phyloP scores from a whole-genome alignment of 345 rosid genomes.

The Atalantia buxifolia region DNA sequence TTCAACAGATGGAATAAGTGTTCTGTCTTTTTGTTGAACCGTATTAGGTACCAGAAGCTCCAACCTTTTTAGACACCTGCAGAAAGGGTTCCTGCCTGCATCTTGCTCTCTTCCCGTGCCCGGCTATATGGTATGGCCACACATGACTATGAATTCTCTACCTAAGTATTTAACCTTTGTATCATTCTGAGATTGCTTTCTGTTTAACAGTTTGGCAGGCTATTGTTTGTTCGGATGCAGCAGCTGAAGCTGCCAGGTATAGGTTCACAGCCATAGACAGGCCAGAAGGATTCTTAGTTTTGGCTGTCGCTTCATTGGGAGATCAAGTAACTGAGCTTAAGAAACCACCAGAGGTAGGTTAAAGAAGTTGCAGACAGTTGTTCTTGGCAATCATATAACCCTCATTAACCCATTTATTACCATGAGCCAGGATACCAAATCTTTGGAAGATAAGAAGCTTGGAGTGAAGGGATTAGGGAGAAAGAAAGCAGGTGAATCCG shows the following conservation, averaged over 20 bases:
- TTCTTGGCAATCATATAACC: neutral
- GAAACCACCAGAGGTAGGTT: constrained; percentile 48
- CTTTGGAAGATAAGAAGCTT: constrained; percentile 54
- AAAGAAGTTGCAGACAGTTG: neutral
- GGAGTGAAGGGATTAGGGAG: constrained; percentile 76
- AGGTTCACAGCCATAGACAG: constrained; percentile 73
- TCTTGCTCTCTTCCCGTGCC: constrained; percentile 74
- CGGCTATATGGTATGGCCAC: constrained; percentile 58
- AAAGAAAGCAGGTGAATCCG: constrained; percentile 70
- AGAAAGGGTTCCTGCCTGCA: constrained; percentile 70
- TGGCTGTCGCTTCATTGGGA: constrained; percentile 63
- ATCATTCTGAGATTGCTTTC: neutral
- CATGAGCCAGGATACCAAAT: constrained; percentile 39
- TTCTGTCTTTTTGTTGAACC: neutral
- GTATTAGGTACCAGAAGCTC: constrained; percentile 54
- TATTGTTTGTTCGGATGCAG: constrained; percentile 79
- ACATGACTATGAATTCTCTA: neutral
- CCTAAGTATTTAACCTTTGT: neutral
- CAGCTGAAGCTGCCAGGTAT: constrained; percentile 78
- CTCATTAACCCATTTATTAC: neutral
- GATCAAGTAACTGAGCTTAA: constrained; percentile 44
- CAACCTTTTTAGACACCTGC: constrained; percentile 58
- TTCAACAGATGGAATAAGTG: too few species aligned
- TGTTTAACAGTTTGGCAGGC: constrained; percentile 62
- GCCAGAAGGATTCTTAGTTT: constrained; percentile 70